Evolutionary conservation across 225 moss, liverwort and hornwort genomes (phyloP), one percentile per base, ranked within the genome.

Genomic region (Ulota crispa): DNA sequence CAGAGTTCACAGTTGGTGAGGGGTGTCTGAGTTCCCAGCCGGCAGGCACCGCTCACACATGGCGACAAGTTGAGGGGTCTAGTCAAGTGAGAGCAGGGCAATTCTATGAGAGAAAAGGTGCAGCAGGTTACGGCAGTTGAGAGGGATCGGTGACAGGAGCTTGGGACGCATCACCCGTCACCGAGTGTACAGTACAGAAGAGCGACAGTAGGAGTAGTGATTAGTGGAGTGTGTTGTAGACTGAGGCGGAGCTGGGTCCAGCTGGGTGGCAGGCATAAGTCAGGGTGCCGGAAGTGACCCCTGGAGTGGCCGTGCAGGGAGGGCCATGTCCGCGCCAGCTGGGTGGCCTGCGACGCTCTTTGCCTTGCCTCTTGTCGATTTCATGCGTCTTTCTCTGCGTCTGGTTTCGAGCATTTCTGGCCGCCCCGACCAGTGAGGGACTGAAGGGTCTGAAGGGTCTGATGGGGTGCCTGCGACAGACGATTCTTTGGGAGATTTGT

Each of bases 241-340:
- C n/a, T n/a, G n/a, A n/a, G 3, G 32, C 21, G 15, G 52, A 66
- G 65, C 65, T 39, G 54, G 56, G 4, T 19, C 26, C 18, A 37
- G 78, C 78, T 78, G 78, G 78, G 78, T 59, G 79, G 15, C 59
- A 70, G 79, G 31, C 15, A 45, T 7, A n/a, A n/a, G n/a, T n/a
- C n/a, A 43, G 79, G 68, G 23, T 37, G 39, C 67, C 53, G 78
- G 78, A 55, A 41, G 59, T 42, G 57, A 68, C n/a, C 26, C 7
- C 30, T 42, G 78, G 57, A 59, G 6, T 39, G 26, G 57, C 20
- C 5, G 19, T 37, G 53, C 54, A 13, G 20, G 16, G 5, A 5
- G 16, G 16, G 37, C 4, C 53, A 24, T 36, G 67, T 67, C 67
- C 27, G 39, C 67, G 68, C 78, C 79, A 79, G 79, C 32, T 60